Base-by-base conservation (phyloP, 257 asterid genomes). In the Jacaranda mimosifolia region DNA sequence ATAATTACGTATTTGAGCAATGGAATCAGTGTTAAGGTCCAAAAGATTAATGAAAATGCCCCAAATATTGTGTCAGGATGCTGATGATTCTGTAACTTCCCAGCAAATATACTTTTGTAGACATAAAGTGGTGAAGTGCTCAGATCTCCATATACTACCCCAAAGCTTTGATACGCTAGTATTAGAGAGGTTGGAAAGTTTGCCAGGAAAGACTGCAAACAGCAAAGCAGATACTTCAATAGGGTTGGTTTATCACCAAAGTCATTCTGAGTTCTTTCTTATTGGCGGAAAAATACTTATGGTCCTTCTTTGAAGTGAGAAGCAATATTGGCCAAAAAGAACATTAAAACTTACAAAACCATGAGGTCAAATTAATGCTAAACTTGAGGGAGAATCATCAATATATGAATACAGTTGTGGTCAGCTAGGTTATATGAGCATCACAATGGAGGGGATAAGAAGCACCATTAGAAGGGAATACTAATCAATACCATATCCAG, bases 101-200 rank as follows among this genome's bases (percentile, higher is more conserved):
- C 96, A 10, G 70, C 66, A 82, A 95, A 95, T 79, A 90, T 86
- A 46, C 94, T 88, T 83, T 83, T 88, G 81, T 83, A 93, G 52
- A 93, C 99, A 79, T 95, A 95, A 36, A 95, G 96, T 5, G 98
- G 99, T 17, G 99, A 93, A 40, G 99, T 95, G 90, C 98, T 88
- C 81, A 95, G 84, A 83, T 93, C 98, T 81, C 99, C 99, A 73
- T 89, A 95, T 52, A 95, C 99, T 70, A 95, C 98, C n/a, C 99
- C 99, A 26, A 91, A 83, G 94, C 99, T 91, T 84, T 95, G 97
- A 83, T 95, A 95, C 17, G 98, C 98, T 63, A 95, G 88, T 35
- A 91, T 49, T 75, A 95, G 83, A 63, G 86, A 79, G 75, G 81
- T 70, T 15, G 96, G 87, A 72, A 89, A 71, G 79, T 80, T 80